phyloP scores from a whole-genome alignment of 768 basidiomycete species.

The Crepidotus variabilis region DNA sequence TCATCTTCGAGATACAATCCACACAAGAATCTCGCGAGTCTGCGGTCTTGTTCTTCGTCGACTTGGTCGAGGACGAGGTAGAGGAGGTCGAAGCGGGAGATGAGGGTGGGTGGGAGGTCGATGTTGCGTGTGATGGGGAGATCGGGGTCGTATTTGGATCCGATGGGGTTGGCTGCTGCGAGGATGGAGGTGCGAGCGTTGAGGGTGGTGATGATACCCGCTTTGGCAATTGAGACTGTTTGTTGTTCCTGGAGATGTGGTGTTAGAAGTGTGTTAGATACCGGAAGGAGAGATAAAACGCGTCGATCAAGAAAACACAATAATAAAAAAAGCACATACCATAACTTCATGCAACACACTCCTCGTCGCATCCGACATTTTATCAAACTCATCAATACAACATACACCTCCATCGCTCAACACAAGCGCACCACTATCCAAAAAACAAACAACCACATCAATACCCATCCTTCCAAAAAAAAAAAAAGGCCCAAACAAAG shows the following conservation, averaged over 20 bases:
- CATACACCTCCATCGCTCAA: constrained; percentile 93
- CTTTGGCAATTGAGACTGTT: constrained; percentile 98
- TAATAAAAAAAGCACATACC: no score
- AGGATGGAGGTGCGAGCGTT: constrained; percentile 98
- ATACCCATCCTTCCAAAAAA: background rate
- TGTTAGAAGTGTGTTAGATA: no score
- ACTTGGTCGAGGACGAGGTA: constrained; percentile 95
- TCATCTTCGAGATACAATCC: constrained; percentile 89
- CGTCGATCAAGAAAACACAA: no score
- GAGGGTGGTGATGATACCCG: constrained; percentile 96
- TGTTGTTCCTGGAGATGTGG: constrained; percentile 80
- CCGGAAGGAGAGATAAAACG: no score
- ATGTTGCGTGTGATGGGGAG: constrained; percentile 94
- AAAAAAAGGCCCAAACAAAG: no score
- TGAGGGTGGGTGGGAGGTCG: constrained; percentile 94
- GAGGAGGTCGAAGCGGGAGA: constrained; percentile 95
- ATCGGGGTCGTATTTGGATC: constrained; percentile 90
- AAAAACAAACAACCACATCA: background rate
- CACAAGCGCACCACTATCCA: constrained; percentile 81
- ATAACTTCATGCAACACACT: constrained; percentile 99
- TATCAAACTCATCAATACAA: no score
- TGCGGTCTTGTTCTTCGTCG: constrained; percentile 83
- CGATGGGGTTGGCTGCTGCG: constrained; percentile 96
- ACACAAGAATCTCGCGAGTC: constrained; percentile 89
- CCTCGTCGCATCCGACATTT: constrained; percentile 97